Percentiles rank a stretch among this genome's conserved stretches.
phyloP scores from a whole-genome alignment of 2,329 filamentous ascomycete species.

The Rutstroemia sydowiana region DNA sequence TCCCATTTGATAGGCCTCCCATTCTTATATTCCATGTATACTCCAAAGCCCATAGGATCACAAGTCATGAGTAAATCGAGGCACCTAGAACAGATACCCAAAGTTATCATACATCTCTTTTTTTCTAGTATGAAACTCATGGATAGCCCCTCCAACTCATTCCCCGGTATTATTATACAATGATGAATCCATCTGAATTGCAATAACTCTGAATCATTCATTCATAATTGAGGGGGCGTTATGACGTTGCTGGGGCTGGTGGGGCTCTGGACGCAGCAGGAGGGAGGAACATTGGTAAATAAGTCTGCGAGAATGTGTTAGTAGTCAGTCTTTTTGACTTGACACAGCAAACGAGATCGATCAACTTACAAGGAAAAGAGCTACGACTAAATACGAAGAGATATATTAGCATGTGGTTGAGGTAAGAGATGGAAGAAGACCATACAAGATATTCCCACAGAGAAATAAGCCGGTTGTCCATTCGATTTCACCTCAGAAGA shows the following conservation, averaged over 20 bases:
- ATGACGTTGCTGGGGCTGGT: constrained; percentile 34
- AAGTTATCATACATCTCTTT: no score
- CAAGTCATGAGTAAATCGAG: no score
- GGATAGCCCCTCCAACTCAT: no score
- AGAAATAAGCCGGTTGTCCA: constrained; percentile 66
- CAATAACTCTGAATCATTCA: no score
- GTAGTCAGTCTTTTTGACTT: background rate
- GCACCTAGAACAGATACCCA: no score
- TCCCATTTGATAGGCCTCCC: no score
- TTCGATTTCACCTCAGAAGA: constrained; percentile 59
- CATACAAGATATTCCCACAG: constrained; percentile 69
- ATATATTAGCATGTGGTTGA: background rate
- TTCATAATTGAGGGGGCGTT: background rate
- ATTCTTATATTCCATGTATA: no score
- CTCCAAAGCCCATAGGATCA: no score
- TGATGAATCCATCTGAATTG: no score
- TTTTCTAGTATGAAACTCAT: no score
- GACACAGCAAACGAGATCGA: background rate
- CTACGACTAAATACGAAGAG: constrained; percentile 22
- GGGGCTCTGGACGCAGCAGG: constrained; percentile 43
- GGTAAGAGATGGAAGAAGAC: background rate
- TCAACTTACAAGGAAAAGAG: constrained; percentile 35
- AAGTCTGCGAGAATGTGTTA: constrained; percentile 37
- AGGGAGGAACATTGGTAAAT: constrained; percentile 59
- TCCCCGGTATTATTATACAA: no score